Evolutionary conservation across 2,329 filamentous ascomycete species (phyloP).

Genomic region (Phoma sp.): DNA sequence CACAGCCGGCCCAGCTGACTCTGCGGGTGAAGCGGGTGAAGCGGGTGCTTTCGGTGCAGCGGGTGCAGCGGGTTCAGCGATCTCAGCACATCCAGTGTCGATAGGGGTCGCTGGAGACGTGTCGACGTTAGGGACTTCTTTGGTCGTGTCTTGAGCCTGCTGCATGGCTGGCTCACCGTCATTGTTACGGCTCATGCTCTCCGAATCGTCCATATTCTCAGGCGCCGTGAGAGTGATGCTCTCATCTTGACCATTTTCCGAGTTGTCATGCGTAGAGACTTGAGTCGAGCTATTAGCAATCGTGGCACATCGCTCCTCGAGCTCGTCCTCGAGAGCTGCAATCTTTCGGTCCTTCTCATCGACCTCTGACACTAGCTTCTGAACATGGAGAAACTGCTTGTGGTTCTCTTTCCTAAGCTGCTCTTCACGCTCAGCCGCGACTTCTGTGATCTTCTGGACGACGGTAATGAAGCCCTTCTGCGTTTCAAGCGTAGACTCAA

Average conservation of each 20-base stretch:
- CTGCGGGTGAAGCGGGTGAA: no score
- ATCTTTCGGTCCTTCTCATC: constrained; percentile 27
- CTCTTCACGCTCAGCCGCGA: constrained; percentile 1
- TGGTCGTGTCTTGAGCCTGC: neutral
- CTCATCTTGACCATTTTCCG: no score
- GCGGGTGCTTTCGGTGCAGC: no score
- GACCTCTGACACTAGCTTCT: constrained; percentile 22
- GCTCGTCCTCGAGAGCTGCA: constrained; percentile 16
- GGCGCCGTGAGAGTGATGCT: no score
- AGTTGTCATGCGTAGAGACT: neutral
- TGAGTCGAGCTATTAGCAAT: constrained; percentile 9
- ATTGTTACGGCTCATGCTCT: neutral
- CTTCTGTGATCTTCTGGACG: constrained; percentile 5
- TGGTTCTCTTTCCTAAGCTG: constrained; percentile 13
- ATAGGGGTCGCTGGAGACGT: no score
- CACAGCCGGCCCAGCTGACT: constrained; percentile 2
- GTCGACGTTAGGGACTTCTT: neutral
- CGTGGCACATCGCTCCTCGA: constrained; percentile 12
- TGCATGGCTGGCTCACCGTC: neutral
- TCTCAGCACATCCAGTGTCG: neutral
- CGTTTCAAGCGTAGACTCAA: constrained; percentile 11
- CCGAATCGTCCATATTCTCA: no score
- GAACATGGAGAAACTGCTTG: constrained; percentile 15
- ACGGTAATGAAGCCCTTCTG: constrained; percentile 9
- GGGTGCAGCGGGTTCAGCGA: neutral